Evolutionary conservation across 345 rosid genomes (phyloP).

Genomic region (Euphorbia lathyris): DNA sequence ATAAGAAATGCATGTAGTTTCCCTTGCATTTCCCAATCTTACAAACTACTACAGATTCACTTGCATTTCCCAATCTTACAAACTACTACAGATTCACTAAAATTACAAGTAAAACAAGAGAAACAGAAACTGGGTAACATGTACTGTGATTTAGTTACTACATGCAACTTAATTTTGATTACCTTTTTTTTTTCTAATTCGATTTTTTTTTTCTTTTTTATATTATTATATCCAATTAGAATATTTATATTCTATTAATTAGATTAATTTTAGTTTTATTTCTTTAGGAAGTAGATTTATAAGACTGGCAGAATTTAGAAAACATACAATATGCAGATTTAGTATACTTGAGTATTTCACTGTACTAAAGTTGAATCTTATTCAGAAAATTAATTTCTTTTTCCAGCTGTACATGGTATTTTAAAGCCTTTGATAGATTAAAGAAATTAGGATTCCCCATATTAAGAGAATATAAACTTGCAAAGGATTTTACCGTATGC

Average conservation of each 20-base stretch:
- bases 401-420: constrained; percentile 1
- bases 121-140: background rate
- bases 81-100: background rate
- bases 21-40: background rate
- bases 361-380: background rate
- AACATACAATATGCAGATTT: background rate
- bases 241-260: too few relatives aligned
- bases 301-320: background rate
- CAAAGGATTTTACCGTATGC: constrained; percentile 41
- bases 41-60: background rate
- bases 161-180: background rate
- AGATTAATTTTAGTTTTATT: background rate
- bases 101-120: background rate
- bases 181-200: too few relatives aligned
- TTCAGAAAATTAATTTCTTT: background rate
- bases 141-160: background rate
- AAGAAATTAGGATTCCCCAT: background rate
- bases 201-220: too few relatives aligned
- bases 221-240: too few relatives aligned
- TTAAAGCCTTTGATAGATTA: background rate
- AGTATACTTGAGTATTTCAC: background rate
- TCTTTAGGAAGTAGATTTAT: background rate
- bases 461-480: constrained; percentile 3
- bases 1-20: constrained; percentile 5
- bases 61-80: background rate